These are phyloP conservation scores for Teunomyces pallodes DNA, from an alignment of 805 yeast species.

Conservation along the genomic window DNA sequence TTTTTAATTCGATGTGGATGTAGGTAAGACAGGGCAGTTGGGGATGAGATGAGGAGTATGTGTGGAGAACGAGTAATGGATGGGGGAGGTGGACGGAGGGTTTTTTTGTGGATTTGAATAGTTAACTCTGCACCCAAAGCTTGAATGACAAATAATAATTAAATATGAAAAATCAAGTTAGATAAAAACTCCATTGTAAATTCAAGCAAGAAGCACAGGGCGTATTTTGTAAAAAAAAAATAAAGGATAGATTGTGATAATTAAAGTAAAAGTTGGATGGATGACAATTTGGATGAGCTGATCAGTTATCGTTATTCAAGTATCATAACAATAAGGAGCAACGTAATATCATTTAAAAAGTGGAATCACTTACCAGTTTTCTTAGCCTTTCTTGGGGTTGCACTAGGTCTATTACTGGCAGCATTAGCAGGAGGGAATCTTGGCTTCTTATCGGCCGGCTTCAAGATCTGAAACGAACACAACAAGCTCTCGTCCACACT, in stretches of 20 bases:
- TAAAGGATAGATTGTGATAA: neutral
- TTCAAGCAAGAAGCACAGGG: neutral
- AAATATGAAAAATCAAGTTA: neutral
- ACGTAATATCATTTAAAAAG: neutral
- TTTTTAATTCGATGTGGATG: neutral
- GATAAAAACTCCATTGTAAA: neutral
- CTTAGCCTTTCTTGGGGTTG: conserved; percentile 60
- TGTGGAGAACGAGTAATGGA: neutral
- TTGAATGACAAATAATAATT: neutral
- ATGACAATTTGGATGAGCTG: conserved; percentile 1
- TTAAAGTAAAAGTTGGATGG: neutral
- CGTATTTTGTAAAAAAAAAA: neutral
- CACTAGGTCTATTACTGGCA: conserved; percentile 48
- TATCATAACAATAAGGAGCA: neutral
- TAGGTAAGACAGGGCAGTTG: neutral
- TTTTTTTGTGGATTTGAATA: neutral
- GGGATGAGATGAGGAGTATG: neutral
- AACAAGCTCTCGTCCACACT: conserved; percentile 93
- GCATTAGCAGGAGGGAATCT: conserved; percentile 50
- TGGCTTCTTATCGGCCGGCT: conserved; percentile 96
- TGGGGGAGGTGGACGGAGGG: neutral
- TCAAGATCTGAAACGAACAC: conserved; percentile 94
- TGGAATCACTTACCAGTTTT: conserved; percentile 43
- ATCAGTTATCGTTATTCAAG: neutral
- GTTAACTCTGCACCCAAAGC: neutral